Conservation (phyloP, 2,329 filamentous ascomycete genomes). For the Colletotrichum shisoi region DNA sequence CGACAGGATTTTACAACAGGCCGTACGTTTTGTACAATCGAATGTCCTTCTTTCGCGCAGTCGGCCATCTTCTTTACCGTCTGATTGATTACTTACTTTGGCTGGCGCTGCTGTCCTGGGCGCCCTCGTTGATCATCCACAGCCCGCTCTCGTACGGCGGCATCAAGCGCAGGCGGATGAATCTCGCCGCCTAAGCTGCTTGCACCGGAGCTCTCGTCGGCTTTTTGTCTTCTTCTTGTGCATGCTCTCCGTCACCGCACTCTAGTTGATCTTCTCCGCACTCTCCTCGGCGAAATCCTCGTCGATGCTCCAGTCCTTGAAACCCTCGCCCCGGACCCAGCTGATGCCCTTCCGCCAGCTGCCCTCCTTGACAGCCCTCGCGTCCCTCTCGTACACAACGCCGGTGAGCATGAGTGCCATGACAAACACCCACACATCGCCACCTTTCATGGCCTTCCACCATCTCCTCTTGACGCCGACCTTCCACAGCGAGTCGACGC, state of each 20-base stretch:
- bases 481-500: conserved; percentile 87
- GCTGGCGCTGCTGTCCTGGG: background rate
- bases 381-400: conserved; percentile 76
- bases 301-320: conserved; percentile 69
- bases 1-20: background rate
- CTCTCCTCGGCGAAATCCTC: conserved; percentile 59
- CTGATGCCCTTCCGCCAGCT: conserved; percentile 75
- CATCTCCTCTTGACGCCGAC: conserved; percentile 89
- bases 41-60: background rate
- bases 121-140: background rate
- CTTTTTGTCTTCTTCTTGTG: background rate
- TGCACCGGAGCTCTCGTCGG: background rate
- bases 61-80: background rate
- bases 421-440: conserved; percentile 86
- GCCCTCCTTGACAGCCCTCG: conserved; percentile 71
- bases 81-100: background rate
- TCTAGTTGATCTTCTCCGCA: conserved; percentile 23
- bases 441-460: conserved; percentile 83
- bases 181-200: background rate
- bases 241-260: background rate
- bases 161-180: too few relatives aligned
- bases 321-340: conserved; percentile 78
- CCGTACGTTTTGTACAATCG: background rate
- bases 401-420: conserved; percentile 79
- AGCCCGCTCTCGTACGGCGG: background rate